A percentile compares a stretch with the other conserved stretches of the same genome.
These are phyloP conservation scores for Aspergillus fumigatus DNA, from an alignment of 2,329 filamentous ascomycete genomes.

Conservation along the genomic window DNA sequence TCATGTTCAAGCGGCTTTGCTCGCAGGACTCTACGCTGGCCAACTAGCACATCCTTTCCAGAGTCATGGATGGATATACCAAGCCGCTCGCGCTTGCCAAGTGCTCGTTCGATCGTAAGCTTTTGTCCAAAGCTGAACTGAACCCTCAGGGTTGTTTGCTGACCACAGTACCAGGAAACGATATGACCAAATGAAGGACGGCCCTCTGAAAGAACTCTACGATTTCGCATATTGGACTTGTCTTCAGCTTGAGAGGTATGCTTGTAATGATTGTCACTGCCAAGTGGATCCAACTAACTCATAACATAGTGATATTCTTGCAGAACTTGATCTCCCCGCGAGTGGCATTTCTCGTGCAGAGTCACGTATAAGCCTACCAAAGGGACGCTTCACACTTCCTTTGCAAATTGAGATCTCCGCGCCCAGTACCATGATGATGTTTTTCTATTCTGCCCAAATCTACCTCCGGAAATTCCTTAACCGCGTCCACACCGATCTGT, in stretches of 20 bases:
- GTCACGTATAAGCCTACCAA: slow-evolving; percentile 39
- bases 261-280: too few species aligned
- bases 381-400: slow-evolving; percentile 30
- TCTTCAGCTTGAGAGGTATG: slow-evolving; percentile 88
- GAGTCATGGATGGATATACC: slow-evolving; percentile 68
- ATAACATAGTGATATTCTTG: slow-evolving; percentile 88
- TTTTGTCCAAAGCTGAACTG: too few species aligned
- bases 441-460: slow-evolving; percentile 59
- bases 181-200: slow-evolving; percentile 28
- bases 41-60: slow-evolving; percentile 83
- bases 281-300: too few species aligned
- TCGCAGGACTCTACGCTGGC: slow-evolving; percentile 83
- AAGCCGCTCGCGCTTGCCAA: slow-evolving; percentile 58
- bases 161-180: too few species aligned
- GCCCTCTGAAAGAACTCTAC: slow-evolving; percentile 54
- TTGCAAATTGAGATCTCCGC: slow-evolving; percentile 29
- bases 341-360: slow-evolving; percentile 58
- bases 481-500: slow-evolving; percentile 52
- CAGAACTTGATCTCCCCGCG: slow-evolving; percentile 67
- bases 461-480: slow-evolving; percentile 56
- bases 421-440: slow-evolving; percentile 44
- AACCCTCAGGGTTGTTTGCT: too few species aligned
- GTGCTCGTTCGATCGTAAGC: slow-evolving; percentile 75
- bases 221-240: slow-evolving; percentile 88
- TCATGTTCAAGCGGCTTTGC: slow-evolving; percentile 77